phyloP scores from a whole-genome alignment of 345 rosid species.

The Citrus trifoliata region DNA sequence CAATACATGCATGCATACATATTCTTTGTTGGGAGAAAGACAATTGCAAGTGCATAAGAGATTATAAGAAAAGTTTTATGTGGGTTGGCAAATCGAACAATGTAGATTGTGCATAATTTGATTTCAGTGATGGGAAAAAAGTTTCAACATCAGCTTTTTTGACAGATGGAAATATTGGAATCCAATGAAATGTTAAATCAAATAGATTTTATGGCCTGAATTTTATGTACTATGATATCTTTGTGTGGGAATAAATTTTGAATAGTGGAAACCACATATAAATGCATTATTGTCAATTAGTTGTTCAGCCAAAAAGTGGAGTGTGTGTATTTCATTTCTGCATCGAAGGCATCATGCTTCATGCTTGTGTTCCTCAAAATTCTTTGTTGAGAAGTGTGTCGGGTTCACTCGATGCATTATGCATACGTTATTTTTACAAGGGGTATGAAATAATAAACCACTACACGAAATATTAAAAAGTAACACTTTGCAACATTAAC shows the following conservation, averaged over 20 bases:
- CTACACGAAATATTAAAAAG: no score
- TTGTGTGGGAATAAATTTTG: neutral
- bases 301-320: neutral
- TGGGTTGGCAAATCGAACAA: neutral
- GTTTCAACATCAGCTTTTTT: neutral
- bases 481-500: no score
- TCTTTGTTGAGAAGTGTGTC: no score
- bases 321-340: neutral
- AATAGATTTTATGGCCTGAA: neutral
- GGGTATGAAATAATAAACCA: no score
- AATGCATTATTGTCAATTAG: neutral
- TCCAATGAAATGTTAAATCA: neutral
- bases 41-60: no score
- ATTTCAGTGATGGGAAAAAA: neutral
- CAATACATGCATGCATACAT: no score
- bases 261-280: neutral
- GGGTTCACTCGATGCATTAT: no score
- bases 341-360: neutral
- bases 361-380: no score
- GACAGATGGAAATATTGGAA: neutral
- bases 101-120: neutral
- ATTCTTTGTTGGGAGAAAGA: no score
- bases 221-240: neutral
- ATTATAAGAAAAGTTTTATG: no score
- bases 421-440: no score